Conservation (phyloP, 2,329 filamentous ascomycete species). For the Aspergillus fumigatiaffinis region DNA sequence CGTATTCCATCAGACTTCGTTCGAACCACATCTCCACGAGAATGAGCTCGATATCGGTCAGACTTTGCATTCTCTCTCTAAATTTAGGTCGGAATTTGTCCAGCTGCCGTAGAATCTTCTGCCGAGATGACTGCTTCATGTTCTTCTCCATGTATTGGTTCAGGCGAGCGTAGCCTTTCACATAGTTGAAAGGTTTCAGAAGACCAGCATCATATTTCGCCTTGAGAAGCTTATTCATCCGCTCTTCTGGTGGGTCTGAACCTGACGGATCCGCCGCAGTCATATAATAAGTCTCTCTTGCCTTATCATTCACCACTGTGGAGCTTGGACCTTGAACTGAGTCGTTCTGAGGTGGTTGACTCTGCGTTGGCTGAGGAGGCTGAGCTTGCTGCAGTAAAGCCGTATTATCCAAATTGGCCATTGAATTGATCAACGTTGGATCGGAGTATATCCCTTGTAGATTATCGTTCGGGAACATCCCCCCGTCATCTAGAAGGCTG, state of each 20-base stretch:
- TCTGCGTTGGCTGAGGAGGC: constrained; percentile 28
- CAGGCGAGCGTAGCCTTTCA: constrained; percentile 87
- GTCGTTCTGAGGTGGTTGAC: constrained; percentile 40
- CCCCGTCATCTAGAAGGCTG: constrained; percentile 80
- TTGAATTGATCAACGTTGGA: constrained; percentile 48
- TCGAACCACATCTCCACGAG: constrained; percentile 99
- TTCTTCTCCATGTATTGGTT: constrained; percentile 90
- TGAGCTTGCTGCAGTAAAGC: constrained; percentile 35
- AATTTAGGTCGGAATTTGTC: constrained; percentile 95
- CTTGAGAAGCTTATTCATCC: constrained; percentile 89
- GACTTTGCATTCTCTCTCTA: constrained; percentile 82
- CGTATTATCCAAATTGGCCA: constrained; percentile 33
- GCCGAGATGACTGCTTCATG: constrained; percentile 74
- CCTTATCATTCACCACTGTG: constrained; percentile 62
- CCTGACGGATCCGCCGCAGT: constrained; percentile 93
- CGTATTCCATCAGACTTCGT: constrained; percentile 92
- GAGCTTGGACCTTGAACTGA: constrained; percentile 60
- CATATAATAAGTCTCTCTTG: constrained; percentile 83
- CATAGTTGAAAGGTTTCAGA: constrained; percentile 96
- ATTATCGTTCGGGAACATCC: constrained; percentile 64
- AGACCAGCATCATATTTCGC: constrained; percentile 96
- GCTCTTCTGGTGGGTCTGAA: constrained; percentile 79
- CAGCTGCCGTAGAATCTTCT: constrained; percentile 87
- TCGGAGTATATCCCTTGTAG: constrained; percentile 59
- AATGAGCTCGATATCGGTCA: constrained; percentile 92